phyloP scores from a whole-genome alignment of 2,329 filamentous ascomycete genomes.

The Grosmannia huntii region DNA sequence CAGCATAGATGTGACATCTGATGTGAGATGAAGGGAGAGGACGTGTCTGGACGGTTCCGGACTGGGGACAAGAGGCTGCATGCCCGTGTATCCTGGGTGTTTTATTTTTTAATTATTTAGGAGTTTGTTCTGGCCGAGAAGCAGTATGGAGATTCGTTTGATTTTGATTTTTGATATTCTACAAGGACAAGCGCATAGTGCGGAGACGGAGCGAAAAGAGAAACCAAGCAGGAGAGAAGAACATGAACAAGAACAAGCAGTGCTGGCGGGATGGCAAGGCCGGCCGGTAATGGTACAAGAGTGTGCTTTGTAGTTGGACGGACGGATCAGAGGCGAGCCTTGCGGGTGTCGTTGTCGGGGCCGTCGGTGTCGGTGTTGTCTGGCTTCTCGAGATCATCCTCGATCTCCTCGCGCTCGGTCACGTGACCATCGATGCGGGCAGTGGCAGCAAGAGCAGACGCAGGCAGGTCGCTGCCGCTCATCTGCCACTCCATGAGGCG shows the following conservation, averaged over 20 bases:
- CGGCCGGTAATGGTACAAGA: background rate
- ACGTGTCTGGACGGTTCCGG: background rate
- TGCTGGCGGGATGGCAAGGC: too few species aligned
- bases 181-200: background rate
- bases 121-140: background rate
- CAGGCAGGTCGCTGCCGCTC: slow-evolving; percentile 59
- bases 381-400: slow-evolving; percentile 32
- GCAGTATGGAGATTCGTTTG: background rate
- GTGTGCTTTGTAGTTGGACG: background rate
- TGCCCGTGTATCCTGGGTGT: background rate
- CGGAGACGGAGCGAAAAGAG: background rate
- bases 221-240: background rate
- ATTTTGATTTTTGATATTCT: background rate
- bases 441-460: slow-evolving; percentile 16
- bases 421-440: slow-evolving; percentile 25
- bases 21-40: background rate
- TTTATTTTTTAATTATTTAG: background rate
- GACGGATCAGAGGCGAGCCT: background rate
- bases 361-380: slow-evolving; percentile 20
- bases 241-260: too few species aligned
- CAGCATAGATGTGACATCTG: too few species aligned
- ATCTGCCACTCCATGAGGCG: slow-evolving; percentile 99
- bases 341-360: background rate
- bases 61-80: background rate
- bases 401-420: slow-evolving; percentile 39